phyloP scores from a whole-genome alignment of 345 rosid species.

The Anastatica hierochuntica region DNA sequence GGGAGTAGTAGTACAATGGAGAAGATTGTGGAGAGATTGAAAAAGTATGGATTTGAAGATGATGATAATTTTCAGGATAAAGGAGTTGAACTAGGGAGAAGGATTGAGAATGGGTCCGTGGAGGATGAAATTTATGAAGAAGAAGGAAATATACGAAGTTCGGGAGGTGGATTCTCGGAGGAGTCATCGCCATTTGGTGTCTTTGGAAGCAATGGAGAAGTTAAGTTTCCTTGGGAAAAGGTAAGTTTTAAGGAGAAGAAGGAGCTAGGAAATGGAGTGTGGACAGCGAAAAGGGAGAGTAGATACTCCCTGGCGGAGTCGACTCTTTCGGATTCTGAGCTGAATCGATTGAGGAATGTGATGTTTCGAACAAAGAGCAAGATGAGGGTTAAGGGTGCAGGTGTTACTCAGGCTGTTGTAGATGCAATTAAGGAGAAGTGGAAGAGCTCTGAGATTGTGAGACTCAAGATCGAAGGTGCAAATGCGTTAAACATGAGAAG shows the following conservation, averaged over 20 bases:
- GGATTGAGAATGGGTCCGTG: conserved; percentile 48
- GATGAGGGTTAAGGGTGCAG: conserved; percentile 48
- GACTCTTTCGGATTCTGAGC: conserved; percentile 65
- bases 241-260: conserved; percentile 26
- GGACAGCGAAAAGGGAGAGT: conserved; percentile 46
- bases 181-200: conserved; percentile 40
- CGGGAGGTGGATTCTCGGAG: conserved; percentile 49
- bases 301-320: conserved; percentile 61
- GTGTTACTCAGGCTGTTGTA: conserved; percentile 69
- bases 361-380: conserved; percentile 55
- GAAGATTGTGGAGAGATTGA: conserved; percentile 72
- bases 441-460: conserved; percentile 72
- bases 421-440: conserved; percentile 64
- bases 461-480: conserved; percentile 73
- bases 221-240: conserved; percentile 86
- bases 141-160: conserved; percentile 43
- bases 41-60: conserved; percentile 53
- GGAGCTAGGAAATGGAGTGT: conserved; percentile 29
- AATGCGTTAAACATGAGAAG: conserved; percentile 86
- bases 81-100: conserved; percentile 27
- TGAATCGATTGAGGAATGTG: conserved; percentile 69
- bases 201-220: conserved; percentile 40
- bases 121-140: conserved; percentile 60
- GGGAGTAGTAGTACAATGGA: conserved; percentile 61
- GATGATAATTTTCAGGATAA: conserved; percentile 32